Evolutionary conservation across 257 asterid genomes (phyloP).

Genomic region (Ilex asprella): DNA sequence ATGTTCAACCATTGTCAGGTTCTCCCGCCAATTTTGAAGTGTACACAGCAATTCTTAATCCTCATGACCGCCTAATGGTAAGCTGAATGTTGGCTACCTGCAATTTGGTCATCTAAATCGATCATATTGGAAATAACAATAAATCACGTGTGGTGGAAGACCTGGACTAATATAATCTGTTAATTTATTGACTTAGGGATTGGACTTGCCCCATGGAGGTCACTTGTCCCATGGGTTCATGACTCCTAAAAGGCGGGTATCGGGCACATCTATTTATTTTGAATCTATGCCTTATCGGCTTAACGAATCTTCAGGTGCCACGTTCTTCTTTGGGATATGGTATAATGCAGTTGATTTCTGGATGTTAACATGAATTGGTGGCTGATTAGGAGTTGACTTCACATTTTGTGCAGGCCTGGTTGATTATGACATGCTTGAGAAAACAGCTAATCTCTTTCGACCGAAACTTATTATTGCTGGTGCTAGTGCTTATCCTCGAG

Average conservation of each 20-base stretch:
- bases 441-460: slow-evolving; percentile 77
- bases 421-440: slow-evolving; percentile 90
- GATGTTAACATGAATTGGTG: neutral
- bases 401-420: slow-evolving; percentile 54
- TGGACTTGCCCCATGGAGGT: slow-evolving; percentile 98
- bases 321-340: neutral
- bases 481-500: slow-evolving; percentile 96
- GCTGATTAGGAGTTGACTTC: slow-evolving; percentile 6
- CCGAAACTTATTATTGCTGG: slow-evolving; percentile 94
- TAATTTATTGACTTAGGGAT: slow-evolving; percentile 45
- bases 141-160: too few species aligned
- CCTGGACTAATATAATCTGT: neutral
- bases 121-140: too few species aligned
- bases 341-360: neutral
- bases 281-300: slow-evolving; percentile 94
- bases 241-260: slow-evolving; percentile 91
- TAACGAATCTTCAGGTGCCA: slow-evolving; percentile 81
- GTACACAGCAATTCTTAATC: slow-evolving; percentile 81
- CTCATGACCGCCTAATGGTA: slow-evolving; percentile 95
- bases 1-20: slow-evolving; percentile 92
- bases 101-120: neutral
- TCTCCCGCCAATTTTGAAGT: slow-evolving; percentile 97
- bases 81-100: neutral
- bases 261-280: slow-evolving; percentile 89
- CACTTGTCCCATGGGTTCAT: slow-evolving; percentile 95